Conservation (phyloP, 257 asterid genomes). For the Paraleonurus japonicus region DNA sequence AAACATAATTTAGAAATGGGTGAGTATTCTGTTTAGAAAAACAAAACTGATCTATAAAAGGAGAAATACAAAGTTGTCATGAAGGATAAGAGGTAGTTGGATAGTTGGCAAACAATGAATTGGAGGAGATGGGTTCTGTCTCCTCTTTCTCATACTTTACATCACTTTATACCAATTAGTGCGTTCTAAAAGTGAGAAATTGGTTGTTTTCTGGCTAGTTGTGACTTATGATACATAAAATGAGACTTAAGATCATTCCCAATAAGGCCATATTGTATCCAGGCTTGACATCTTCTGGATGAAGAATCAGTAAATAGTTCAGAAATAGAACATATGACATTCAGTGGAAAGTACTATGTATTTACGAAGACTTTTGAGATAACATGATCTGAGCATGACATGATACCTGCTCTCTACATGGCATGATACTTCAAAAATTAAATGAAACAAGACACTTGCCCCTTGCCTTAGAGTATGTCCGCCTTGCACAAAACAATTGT, state of each 20-base stretch:
- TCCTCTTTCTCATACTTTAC: too few relatives aligned
- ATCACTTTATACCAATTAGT: not conserved
- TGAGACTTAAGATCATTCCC: slow-evolving; percentile 7
- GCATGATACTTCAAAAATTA: too few relatives aligned
- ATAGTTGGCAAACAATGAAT: not conserved
- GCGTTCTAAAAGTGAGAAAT: not conserved
- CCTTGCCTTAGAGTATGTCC: too few relatives aligned
- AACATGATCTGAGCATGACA: slow-evolving; percentile 20
- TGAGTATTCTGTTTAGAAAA: slow-evolving; percentile 10
- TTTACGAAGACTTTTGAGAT: slow-evolving; percentile 13
- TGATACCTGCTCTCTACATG: slow-evolving; percentile 70
- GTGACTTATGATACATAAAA: not conserved
- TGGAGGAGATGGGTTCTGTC: too few relatives aligned
- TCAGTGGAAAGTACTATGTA: not conserved
- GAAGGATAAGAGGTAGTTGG: not conserved
- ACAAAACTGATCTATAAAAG: not conserved
- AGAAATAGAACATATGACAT: slow-evolving; percentile 1
- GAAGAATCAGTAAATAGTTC: not conserved
- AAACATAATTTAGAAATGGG: slow-evolving; percentile 16
- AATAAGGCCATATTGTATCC: not conserved
- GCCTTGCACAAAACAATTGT: too few relatives aligned
- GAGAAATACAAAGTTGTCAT: not conserved
- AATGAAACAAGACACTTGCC: too few relatives aligned
- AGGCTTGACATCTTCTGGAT: slow-evolving; percentile 3
- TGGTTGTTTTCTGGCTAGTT: not conserved